These are phyloP conservation scores for Tetragonia tetragonoides DNA, from an alignment of 148 eudicot species.

Conservation along the genomic window DNA sequence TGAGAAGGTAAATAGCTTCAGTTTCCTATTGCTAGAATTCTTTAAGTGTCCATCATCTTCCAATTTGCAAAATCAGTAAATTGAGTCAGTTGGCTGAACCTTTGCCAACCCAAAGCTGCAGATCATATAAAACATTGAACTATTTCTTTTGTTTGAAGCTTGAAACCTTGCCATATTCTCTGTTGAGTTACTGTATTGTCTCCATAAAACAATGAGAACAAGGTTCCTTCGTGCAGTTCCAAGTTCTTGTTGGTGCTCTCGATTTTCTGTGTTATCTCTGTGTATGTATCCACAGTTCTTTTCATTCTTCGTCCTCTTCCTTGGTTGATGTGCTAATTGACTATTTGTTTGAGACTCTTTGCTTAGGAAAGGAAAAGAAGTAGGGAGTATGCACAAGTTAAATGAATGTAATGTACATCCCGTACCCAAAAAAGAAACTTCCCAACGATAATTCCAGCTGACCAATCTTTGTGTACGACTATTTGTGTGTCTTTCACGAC, in stretches of 20 bases:
- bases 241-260: background rate
- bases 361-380: background rate
- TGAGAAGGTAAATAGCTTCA: slow-evolving; percentile 50
- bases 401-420: background rate
- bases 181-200: background rate
- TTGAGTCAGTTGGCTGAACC: background rate
- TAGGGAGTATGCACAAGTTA: background rate
- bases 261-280: background rate
- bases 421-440: background rate
- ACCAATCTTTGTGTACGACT: background rate
- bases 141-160: background rate
- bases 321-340: background rate
- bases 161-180: background rate
- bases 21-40: background rate
- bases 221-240: background rate
- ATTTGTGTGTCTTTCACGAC: background rate
- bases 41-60: background rate
- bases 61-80: background rate
- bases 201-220: background rate
- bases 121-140: background rate
- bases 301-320: background rate
- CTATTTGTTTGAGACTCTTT: background rate
- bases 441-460: too few relatives aligned
- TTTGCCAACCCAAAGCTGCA: background rate
- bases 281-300: background rate